Evolutionary conservation across 345 rosid species (phyloP).

Genomic region (Pistacia atlantica): DNA sequence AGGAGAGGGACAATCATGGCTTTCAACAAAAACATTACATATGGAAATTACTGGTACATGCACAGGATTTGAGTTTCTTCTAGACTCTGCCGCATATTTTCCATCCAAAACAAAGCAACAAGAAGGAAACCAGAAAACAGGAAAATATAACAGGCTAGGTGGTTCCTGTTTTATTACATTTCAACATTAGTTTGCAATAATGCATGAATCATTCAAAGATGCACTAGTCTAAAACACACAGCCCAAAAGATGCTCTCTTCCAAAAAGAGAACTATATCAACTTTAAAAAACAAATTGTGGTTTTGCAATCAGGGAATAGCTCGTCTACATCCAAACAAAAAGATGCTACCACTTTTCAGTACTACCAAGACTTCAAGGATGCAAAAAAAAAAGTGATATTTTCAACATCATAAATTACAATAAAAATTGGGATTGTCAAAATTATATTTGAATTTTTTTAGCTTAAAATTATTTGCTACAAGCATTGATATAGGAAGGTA

Average conservation of each 20-base stretch:
- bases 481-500: background rate
- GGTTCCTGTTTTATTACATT: background rate
- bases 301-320: background rate
- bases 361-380: background rate
- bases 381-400: background rate
- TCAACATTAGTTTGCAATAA: background rate
- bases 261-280: background rate
- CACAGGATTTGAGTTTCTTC: background rate
- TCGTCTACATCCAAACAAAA: background rate
- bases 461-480: background rate
- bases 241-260: background rate
- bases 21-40: background rate
- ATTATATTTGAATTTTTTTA: background rate
- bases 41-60: background rate
- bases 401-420: background rate
- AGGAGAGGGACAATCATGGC: constrained; percentile 7
- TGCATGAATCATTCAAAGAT: background rate
- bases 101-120: background rate
- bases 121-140: background rate
- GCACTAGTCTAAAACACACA: background rate
- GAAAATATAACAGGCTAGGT: background rate
- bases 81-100: background rate
- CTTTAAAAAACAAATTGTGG: background rate
- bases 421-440: background rate
- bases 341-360: background rate